Evolutionary conservation across 176 grass and related monocot species (phyloP), one percentile per base, ranked within the genome.

Genomic region (Oryza officinalis): DNA sequence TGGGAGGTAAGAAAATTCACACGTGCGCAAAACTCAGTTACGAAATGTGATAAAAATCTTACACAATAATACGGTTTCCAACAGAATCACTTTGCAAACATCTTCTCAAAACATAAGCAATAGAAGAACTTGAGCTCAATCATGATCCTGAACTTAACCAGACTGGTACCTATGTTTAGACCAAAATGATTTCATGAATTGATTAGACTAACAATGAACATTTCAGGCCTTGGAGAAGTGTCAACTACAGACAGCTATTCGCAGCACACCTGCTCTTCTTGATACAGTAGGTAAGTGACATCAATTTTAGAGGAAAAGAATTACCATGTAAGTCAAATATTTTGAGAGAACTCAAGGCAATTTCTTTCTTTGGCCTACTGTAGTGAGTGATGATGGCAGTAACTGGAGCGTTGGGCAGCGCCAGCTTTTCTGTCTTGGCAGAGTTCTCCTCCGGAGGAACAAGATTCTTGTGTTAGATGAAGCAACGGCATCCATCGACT

Each of bases 391-490:
- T 85, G 93, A 91, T 80, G 96, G 92, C 0, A 89, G 93, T 49
- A 98, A 98, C 70, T 98, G 96, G 93, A 98, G 96, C 12, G 87
- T 64, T 30, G 96, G 93, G 32, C 96, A 98, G 83, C 93, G 96
- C 31, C 96, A 98, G 47, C 91, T 98, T 81, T 98, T 95, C 77
- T 98, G 93, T 71, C 93, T 98, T 35, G 93, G 96, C 20, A 90
- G 96, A 65, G 93, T 92, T 78, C 96, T 98, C 32, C 90, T 98
- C 5, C 85, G 85, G 9, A 90, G 85, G 85, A 98, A 91, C 83
- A 93, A 81, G 91, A 91, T 95, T 79, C 81, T 98, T 26, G 91
- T 98, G 63, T 65, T 98, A 27, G 96, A 98, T 20, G 96, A 98
- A 85, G 95, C 95, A 33, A 98, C 92, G 11, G 95, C 92, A 25